Base-by-base conservation (phyloP, 495 filamentous ascomycete genomes). In the Penicillium daleae region DNA sequence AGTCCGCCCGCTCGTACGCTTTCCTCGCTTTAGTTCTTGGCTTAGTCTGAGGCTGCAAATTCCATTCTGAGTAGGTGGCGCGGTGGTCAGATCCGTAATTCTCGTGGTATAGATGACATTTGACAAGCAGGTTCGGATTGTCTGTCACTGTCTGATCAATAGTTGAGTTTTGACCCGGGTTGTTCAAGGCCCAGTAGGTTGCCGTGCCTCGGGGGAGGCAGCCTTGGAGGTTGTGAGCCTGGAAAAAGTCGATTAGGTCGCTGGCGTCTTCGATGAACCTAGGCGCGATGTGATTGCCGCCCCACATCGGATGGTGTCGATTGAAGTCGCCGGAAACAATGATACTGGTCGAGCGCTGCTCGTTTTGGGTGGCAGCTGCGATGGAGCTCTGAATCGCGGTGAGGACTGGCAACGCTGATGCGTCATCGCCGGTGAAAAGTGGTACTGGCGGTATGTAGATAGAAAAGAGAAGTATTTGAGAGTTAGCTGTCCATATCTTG, bases 301-400 rank as follows among this genome's bases (percentile, higher is more conserved):
- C 65, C 67, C 55, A 73, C 13, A 40, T 59, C 33, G 58, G 68
- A 51, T 72, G 57, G 32, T 74, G 55, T 3, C 63, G 69, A 49
- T 71, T 72, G 37, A 74, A 69, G 29, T 74, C 65, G 19, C 63
- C 70, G 3, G 56, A 61, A 4, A 72, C 39, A 21, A 67, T 70
- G 0, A 39, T 13, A 13, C 8, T 39, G 0, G 35, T 17, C 2
- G 13, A 17, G 10, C 13, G 1, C 4, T 4, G 35, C 0, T 39
- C 35, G 7, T 39, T 13, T 17, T 17, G 35, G 6, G 2, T 9
- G 4, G 6, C 12, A 4, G 8, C 2, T 13, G 35, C 4, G 1
- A 39, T 39, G 13, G 12, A 15, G 35, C 1, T 39, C 15, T 15
- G 7, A 4, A 39, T 39, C 17, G 35, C 35, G 13, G 35, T 17